Evolutionary conservation across 805 yeast genomes (phyloP).

Genomic region (Alloascoidea africana): DNA sequence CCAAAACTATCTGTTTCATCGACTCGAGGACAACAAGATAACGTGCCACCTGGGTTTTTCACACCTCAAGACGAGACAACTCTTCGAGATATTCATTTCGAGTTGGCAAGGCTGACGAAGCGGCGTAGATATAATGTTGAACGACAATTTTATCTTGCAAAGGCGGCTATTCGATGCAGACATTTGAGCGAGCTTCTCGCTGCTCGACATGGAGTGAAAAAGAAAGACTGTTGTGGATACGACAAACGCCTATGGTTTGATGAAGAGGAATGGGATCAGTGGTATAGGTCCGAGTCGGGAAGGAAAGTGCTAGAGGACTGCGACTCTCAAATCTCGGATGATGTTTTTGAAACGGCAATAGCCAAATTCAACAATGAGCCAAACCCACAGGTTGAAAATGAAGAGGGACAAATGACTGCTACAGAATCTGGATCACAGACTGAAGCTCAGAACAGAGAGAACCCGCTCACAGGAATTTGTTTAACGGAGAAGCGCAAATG

Average conservation of each 20-base stretch:
- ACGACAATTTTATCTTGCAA: slow-evolving; percentile 7
- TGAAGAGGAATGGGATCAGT: slow-evolving; percentile 10
- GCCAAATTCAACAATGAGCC: slow-evolving; percentile 9
- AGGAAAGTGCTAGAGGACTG: slow-evolving; percentile 2
- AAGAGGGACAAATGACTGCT: slow-evolving; percentile 10
- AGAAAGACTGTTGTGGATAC: slow-evolving; percentile 15
- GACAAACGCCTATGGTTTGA: slow-evolving; percentile 13
- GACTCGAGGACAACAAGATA: not conserved
- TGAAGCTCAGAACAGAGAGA: slow-evolving; percentile 2
- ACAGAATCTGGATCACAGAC: slow-evolving; percentile 6
- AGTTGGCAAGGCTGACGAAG: slow-evolving; percentile 1
- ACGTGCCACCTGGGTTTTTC: slow-evolving; percentile 2
- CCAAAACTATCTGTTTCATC: slow-evolving; percentile 2
- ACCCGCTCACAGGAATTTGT: slow-evolving; percentile 7
- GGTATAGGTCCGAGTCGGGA: slow-evolving; percentile 8
- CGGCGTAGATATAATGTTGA: not conserved
- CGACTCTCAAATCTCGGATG: slow-evolving; percentile 3
- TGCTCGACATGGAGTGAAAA: slow-evolving; percentile 10
- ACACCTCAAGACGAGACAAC: not conserved
- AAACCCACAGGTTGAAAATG: slow-evolving; percentile 8
- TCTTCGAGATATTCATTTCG: slow-evolving; percentile 2
- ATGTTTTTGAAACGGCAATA: slow-evolving; percentile 1
- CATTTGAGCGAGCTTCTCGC: slow-evolving; percentile 8
- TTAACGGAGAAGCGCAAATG: slow-evolving; percentile 10
- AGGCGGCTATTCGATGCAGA: slow-evolving; percentile 9